A percentile compares a stretch with the other conserved stretches of the same genome.
Conservation (phyloP, 2,329 filamentous ascomycete species). For the Scleromitrula shiraiana region DNA sequence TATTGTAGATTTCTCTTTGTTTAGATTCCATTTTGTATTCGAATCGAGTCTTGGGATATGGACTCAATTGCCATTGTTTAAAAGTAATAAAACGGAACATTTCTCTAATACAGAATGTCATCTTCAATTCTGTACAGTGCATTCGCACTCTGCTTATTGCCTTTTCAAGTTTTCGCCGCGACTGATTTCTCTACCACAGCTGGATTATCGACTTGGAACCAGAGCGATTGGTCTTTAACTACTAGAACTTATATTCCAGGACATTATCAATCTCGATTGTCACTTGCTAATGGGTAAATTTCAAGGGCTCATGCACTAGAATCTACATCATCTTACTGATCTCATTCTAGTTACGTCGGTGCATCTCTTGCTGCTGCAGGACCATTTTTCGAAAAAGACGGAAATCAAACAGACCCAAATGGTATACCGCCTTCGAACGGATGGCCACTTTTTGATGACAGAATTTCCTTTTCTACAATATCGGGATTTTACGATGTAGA, state of each 20-base stretch:
- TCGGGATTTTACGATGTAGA: slow-evolving; percentile 59
- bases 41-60: no score
- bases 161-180: not conserved
- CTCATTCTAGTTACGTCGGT: slow-evolving; percentile 24
- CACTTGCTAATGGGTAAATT: slow-evolving; percentile 28
- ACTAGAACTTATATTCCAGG: slow-evolving; percentile 22
- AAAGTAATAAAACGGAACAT: not conserved
- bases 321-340: no score
- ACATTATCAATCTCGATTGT: slow-evolving; percentile 27
- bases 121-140: not conserved
- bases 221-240: slow-evolving; percentile 26
- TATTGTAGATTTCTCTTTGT: no score
- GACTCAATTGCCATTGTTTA: no score
- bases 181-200: slow-evolving; percentile 24
- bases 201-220: slow-evolving; percentile 23
- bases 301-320: no score
- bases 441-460: slow-evolving; percentile 57
- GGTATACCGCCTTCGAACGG: slow-evolving; percentile 41
- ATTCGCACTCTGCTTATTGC: not conserved
- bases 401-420: slow-evolving; percentile 26
- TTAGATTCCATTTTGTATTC: no score
- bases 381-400: slow-evolving; percentile 28
- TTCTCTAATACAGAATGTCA: not conserved
- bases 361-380: slow-evolving; percentile 26
- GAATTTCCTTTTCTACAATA: slow-evolving; percentile 60